Evolutionary conservation across 805 yeast species (phyloP), one percentile per base, ranked within the genome.

Genomic region (Sugiyamaella americana): DNA sequence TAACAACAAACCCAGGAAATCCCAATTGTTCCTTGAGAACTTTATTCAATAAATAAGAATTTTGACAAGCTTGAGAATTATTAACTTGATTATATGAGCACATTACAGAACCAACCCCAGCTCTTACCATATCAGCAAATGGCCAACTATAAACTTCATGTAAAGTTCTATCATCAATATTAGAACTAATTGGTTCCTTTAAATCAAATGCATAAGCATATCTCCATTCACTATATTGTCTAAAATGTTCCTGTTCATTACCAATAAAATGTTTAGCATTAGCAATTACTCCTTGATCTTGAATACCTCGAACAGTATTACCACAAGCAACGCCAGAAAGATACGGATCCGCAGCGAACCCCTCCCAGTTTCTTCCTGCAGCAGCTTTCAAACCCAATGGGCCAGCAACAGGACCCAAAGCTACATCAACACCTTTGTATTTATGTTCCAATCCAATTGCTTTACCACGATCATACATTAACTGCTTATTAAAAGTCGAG

Each of bases 91-190:
- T 78, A 57, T 76, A 79, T 1, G 82, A 66, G 54, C 84, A 79
- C 78, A 80, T 76, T n/a, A 79, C 67, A 20, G 79, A 69, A 2
- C 80, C 83, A 21, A 66, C 80, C 26, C 83, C 82, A 4, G 83
- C 79, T 46, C 70, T 70, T 19, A 79, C 67, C 29, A 76, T 75
- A 54, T 79, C 82, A 3, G 82, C 82, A 65, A 77, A 79, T 8
- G 85, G 85, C 84, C 84, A 79, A 40, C 77, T 58, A 58, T 74
- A 79, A 1, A 77, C 58, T 55, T 79, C 85, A 57, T 76, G 84
- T 74, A 80, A 70, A 1, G 79, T 74, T 23, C 79, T 65, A 56
- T 78, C 84, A 46, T 78, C 82, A 38, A 78, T 74, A 49, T 77
- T 75, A 8, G 80, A 66, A 50, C 78, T 72, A 19, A 76, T 65